Evolutionary conservation across 371 early-diverging fungal species (phyloP), one percentile per base, ranked within the genome.

Genomic region (Mucor sp.): DNA sequence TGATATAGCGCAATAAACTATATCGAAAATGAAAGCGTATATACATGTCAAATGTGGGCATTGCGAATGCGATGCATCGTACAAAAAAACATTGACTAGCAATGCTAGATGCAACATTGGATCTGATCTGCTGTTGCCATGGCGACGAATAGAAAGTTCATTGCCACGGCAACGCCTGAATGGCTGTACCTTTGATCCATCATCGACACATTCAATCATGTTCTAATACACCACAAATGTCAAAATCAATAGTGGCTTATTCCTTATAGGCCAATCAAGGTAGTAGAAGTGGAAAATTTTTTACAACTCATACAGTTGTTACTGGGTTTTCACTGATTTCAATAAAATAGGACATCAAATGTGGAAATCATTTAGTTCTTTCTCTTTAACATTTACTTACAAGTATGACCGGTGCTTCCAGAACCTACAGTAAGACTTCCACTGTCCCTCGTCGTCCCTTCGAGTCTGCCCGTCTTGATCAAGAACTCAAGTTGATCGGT

Each of bases 401-500:
- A 55, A 76, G 57, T 37, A 74, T 77, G 80, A 74, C 84, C 63
- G 84, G 84, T 74, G 80, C 83, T 64, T 72, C 77, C 69, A 81
- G 78, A 77, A 84, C 72, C 70, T 81, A 88, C 83, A 91, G 93
- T 78, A 98, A 97, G 93, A 95, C 96, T 79, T 95, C 93, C 89
- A 97, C 96, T 91, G 97, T 98, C 77, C 99, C 99, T 75, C 91
- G 95, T 84, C 95, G 99, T 87, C 99, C 99, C 63, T 99, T 94
- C 90, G 99, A 97, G 83, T 91, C 95, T 72, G 99, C 96, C 74
- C 96, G 99, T 85, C 93, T 99, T 77, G 97, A 99, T 83, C 95
- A 95, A 82, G 99, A 99, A 89, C 89, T 99, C 81, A 97, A 98
- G 91, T 91, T 99, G 72, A 90, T 95, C 77, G 99, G 99, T 72